Conservation (phyloP, 352 stramenopile genomes). For the Pythium aphanidermatum region DNA sequence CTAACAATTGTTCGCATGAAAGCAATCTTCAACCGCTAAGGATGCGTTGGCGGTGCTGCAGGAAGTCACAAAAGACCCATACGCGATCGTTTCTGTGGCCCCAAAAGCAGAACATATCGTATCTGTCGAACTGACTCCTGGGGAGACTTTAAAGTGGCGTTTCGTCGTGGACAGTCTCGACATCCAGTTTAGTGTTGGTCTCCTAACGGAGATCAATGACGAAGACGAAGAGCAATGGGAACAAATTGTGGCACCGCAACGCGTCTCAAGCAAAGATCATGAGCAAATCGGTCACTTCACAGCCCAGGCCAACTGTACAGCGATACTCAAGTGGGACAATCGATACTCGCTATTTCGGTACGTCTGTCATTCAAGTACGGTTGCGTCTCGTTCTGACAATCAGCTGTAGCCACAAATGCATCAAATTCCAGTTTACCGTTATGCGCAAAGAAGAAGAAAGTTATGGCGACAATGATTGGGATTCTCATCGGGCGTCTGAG, state of each 20-base stretch:
- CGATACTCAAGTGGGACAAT: constrained; percentile 63
- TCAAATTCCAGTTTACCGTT: constrained; percentile 30
- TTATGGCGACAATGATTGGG: constrained; percentile 19
- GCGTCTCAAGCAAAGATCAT: constrained; percentile 5
- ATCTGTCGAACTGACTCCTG: constrained; percentile 34
- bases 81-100: constrained; percentile 30
- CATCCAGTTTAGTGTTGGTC: constrained; percentile 45
- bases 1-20: neutral
- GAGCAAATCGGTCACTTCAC: constrained; percentile 36
- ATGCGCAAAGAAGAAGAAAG: constrained; percentile 8
- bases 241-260: constrained; percentile 30
- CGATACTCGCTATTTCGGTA: constrained; percentile 50
- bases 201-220: constrained; percentile 25
- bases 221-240: constrained; percentile 20
- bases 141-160: constrained; percentile 42
- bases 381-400: neutral
- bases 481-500: constrained; percentile 29
- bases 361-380: neutral
- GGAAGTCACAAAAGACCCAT: constrained; percentile 13
- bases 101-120: constrained; percentile 39
- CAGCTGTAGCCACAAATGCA: constrained; percentile 30
- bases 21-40: constrained; percentile 11
- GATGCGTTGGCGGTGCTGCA: constrained; percentile 34
- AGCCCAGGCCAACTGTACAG: constrained; percentile 25
- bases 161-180: constrained; percentile 45